These are phyloP conservation scores for Suillus hirtellus DNA, from an alignment of 768 basidiomycete species.

Conservation along the genomic window DNA sequence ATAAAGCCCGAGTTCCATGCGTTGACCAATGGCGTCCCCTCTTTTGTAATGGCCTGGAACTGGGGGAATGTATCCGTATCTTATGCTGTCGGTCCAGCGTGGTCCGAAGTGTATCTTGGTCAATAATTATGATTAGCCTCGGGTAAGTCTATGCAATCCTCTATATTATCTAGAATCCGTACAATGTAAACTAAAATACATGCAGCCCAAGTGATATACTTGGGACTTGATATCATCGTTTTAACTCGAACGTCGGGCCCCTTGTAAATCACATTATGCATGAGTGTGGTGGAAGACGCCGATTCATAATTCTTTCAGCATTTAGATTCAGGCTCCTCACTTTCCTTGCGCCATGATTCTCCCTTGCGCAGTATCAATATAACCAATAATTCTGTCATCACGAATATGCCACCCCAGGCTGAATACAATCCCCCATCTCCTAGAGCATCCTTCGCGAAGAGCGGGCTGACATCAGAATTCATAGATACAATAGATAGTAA, in stretches of 20 bases:
- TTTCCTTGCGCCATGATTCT: conserved; percentile 52
- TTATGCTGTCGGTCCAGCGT: no score
- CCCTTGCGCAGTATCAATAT: conserved; percentile 62
- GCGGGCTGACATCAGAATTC: not conserved
- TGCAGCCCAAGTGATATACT: not conserved
- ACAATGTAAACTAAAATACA: not conserved
- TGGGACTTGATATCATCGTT: not conserved
- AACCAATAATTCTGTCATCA: conserved; percentile 53
- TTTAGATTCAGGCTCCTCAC: conserved; percentile 41
- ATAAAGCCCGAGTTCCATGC: no score
- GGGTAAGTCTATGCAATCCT: not conserved
- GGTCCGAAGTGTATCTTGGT: not conserved
- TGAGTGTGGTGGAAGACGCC: not conserved
- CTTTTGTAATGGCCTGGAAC: no score
- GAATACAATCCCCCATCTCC: conserved; percentile 85
- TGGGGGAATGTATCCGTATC: no score
- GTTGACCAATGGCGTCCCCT: no score
- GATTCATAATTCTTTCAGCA: not conserved
- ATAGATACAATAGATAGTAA: not conserved
- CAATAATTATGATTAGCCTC: not conserved
- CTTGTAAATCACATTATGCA: not conserved
- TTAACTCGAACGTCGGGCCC: not conserved
- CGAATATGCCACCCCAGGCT: conserved; percentile 56
- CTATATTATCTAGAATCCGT: not conserved
- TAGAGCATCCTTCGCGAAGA: conserved; percentile 48